These are phyloP conservation scores for Petunia secreta DNA, from an alignment of 257 asterid genomes.

Conservation along the genomic window DNA sequence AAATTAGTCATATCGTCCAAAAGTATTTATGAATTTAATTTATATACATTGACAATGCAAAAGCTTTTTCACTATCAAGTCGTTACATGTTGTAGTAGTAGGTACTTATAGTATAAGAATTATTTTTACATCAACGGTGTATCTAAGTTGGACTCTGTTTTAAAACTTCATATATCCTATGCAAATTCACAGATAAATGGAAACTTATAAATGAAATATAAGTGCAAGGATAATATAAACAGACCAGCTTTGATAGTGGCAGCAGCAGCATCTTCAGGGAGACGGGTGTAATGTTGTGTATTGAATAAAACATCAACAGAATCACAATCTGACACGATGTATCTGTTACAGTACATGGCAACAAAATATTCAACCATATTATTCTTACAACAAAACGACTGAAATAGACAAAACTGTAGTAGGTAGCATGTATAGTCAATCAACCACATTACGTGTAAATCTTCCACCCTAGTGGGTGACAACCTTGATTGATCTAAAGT, in stretches of 20 bases:
- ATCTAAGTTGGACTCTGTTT: no score
- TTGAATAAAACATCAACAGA: constrained; percentile 66
- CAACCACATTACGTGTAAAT: background rate
- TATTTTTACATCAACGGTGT: no score
- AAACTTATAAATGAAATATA: background rate
- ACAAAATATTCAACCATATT: background rate
- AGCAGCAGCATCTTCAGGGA: constrained; percentile 87
- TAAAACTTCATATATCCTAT: no score
- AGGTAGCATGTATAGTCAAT: background rate
- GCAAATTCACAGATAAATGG: background rate
- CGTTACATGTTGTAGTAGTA: no score
- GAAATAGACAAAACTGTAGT: background rate
- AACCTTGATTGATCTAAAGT: background rate
- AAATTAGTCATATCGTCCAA: background rate
- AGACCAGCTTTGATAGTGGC: constrained; percentile 75
- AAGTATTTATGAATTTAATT: no score
- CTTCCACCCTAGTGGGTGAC: background rate
- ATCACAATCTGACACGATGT: constrained; percentile 91
- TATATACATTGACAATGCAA: no score
- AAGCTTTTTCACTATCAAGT: no score
- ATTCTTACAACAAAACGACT: background rate
- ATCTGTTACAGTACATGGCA: constrained; percentile 39
- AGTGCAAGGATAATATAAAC: background rate
- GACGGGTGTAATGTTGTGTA: constrained; percentile 62
- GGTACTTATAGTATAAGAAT: no score